Base-by-base conservation (phyloP, 202 grass and related monocot genomes). In the Bolboschoenoplectus hybrid region DNA sequence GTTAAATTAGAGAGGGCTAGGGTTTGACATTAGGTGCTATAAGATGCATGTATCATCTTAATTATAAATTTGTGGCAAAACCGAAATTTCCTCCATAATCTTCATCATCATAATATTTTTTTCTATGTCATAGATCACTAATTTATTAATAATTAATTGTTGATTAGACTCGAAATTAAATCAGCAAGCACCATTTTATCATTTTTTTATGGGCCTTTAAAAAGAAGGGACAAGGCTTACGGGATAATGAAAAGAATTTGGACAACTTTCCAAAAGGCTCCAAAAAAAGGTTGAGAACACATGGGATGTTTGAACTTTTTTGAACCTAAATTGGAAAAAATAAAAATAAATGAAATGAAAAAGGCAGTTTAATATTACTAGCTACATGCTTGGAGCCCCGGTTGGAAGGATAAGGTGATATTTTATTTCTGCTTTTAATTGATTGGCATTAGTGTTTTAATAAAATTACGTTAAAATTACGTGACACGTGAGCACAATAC, bases 251-350 rank as follows among this genome's bases (percentile, higher is more conserved):
- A 83, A 52, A 53, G 20, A 43, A 62, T 46, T 64, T 26, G 11
- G 9, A 68, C 16, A 3, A 83, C 81, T 83, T 83, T 68, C 74
- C 51, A 78, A 57, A 78, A 50, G 26, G 81, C 44, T 83, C 38
- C 26, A 26, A 68, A 51, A 32, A 9, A 65, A 82, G 35, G 81
- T 26, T 17, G 9, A 14, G 10, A 68, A 68, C 81, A 83, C 81
- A 83, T 83, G 63, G 63, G 63, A 51, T 83, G 81, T 53, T 68
- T 83, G 3, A 14, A 68, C 43, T 39, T 50, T 69, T 67, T 66
- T 83, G 46, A n/a, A 67, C 13, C 43, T 68, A 4, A 52, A 83
- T 67, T 66, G 17, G 5, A 3, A 52, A 3, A 70, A 7, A 70
- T 19, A 71, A 35, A 26, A 26, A 26, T 26, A 26, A 26, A 26